phyloP scores from a whole-genome alignment of 1,139 yeast genomes.

The Scheffersomyces insectosa region DNA sequence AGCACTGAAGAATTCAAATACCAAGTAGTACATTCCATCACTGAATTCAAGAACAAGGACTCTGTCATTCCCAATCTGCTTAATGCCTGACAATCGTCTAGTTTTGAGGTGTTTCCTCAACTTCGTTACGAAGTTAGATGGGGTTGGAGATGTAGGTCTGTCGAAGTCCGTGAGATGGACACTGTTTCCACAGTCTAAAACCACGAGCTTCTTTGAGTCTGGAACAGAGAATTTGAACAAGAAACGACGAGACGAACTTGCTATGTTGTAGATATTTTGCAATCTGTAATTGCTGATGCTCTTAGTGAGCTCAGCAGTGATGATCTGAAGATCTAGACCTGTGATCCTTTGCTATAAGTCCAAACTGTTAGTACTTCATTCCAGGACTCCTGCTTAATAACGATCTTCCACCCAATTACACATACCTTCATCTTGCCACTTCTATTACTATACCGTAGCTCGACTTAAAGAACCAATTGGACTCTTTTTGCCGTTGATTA shows the following conservation, averaged over 20 bases:
- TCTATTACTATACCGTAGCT: not conserved
- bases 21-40: constrained; percentile 76
- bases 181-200: constrained; percentile 86
- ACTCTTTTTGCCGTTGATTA: too few relatives aligned
- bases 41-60: constrained; percentile 78
- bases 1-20: constrained; percentile 90
- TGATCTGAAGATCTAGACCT: constrained; percentile 74
- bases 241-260: constrained; percentile 71
- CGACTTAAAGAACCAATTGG: not conserved
- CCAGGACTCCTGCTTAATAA: too few relatives aligned
- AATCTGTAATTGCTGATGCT: constrained; percentile 66
- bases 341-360: constrained; percentile 73
- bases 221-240: constrained; percentile 81
- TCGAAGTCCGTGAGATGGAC: constrained; percentile 78
- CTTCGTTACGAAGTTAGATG: constrained; percentile 83
- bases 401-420: not conserved
- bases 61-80: constrained; percentile 78
- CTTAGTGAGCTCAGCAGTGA: constrained; percentile 63
- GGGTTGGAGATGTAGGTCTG: constrained; percentile 76
- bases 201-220: constrained; percentile 72
- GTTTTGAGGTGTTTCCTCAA: constrained; percentile 84
- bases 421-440: constrained; percentile 4
- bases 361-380: constrained; percentile 10
- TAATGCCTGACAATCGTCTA: constrained; percentile 69
- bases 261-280: constrained; percentile 82